Conservation (phyloP, 164 flowering plant genomes). For the Chimonanthus praecox region DNA sequence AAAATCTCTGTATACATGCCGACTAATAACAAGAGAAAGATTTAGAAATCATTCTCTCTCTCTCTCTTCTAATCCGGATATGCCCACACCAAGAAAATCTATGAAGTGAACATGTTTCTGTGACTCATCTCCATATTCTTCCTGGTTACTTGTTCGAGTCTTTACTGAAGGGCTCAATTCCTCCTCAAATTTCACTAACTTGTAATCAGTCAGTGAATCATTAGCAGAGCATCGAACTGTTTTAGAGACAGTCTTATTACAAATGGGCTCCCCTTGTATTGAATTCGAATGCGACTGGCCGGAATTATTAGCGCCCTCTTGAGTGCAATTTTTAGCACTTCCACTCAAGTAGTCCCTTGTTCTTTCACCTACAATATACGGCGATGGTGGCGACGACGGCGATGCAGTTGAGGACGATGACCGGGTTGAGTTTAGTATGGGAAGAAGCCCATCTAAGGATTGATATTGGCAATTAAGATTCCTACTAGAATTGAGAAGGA, state of each 20-base stretch:
- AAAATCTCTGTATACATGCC: no score
- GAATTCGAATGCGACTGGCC: conserved; percentile 10
- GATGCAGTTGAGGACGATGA: conserved; percentile 5
- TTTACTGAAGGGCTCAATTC: conserved; percentile 11
- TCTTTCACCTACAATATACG: conserved; percentile 13
- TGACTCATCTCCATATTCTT: conserved; percentile 26
- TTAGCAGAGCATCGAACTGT: conserved; percentile 17
- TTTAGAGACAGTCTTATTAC: conserved; percentile 21
- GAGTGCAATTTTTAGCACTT: conserved; percentile 12
- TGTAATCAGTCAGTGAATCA: conserved; percentile 15
- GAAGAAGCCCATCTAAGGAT: conserved; percentile 21
- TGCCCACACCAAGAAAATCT: conserved; percentile 83
- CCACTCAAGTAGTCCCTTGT: conserved; percentile 19
- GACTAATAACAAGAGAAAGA: no score
- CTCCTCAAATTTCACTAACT: conserved; percentile 16
- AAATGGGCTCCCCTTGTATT: conserved; percentile 14
- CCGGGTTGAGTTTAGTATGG: conserved; percentile 13
- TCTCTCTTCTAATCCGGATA: conserved; percentile 13
- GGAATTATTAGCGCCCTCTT: conserved; percentile 17
- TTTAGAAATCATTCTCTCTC: no score
- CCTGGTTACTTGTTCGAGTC: conserved; percentile 17
- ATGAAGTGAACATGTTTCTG: conserved; percentile 46
- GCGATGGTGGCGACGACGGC: conserved; percentile 1
- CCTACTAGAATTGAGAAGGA: conserved; percentile 16
- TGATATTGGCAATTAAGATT: conserved; percentile 27